phyloP scores from a whole-genome alignment of 108 stramenopile genomes.

The Skeletonema costatum region DNA sequence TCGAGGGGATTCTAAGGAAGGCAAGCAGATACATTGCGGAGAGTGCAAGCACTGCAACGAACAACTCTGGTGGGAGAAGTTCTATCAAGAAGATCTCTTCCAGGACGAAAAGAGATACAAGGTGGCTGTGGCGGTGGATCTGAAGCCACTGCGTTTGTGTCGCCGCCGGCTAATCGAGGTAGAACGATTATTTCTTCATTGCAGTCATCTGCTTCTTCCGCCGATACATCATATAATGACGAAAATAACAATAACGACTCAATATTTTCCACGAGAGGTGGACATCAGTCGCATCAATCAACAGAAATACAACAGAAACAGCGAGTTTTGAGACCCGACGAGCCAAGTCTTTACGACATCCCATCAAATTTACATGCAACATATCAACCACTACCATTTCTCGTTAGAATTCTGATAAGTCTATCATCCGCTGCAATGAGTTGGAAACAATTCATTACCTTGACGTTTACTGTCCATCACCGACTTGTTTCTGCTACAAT shows the following conservation, averaged over 20 bases:
- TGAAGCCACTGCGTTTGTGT: neutral
- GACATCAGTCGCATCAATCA: slow-evolving; percentile 13
- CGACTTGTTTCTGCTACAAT: slow-evolving; percentile 55
- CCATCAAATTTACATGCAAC: slow-evolving; percentile 49
- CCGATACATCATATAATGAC: neutral
- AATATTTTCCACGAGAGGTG: neutral
- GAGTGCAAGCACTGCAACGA: too few relatives aligned
- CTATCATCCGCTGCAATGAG: slow-evolving; percentile 13
- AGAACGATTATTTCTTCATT: neutral
- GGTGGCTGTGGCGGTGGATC: slow-evolving; percentile 4
- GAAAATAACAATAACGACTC: neutral
- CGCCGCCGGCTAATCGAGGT: slow-evolving; percentile 1
- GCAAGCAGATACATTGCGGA: too few relatives aligned
- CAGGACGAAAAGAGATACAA: too few relatives aligned
- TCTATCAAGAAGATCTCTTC: too few relatives aligned
- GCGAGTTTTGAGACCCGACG: slow-evolving; percentile 34
- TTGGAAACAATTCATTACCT: slow-evolving; percentile 6
- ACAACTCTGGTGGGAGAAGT: too few relatives aligned
- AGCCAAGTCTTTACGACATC: slow-evolving; percentile 64
- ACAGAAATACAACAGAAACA: slow-evolving; percentile 6
- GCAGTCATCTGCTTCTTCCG: neutral
- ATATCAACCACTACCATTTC: slow-evolving; percentile 56
- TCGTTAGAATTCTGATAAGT: slow-evolving; percentile 24
- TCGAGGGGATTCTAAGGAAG: too few relatives aligned
- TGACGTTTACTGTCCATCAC: slow-evolving; percentile 70